These are phyloP conservation scores for Zymoseptoria crescenta DNA, from an alignment of 2,329 filamentous ascomycete genomes.

Conservation along the genomic window DNA sequence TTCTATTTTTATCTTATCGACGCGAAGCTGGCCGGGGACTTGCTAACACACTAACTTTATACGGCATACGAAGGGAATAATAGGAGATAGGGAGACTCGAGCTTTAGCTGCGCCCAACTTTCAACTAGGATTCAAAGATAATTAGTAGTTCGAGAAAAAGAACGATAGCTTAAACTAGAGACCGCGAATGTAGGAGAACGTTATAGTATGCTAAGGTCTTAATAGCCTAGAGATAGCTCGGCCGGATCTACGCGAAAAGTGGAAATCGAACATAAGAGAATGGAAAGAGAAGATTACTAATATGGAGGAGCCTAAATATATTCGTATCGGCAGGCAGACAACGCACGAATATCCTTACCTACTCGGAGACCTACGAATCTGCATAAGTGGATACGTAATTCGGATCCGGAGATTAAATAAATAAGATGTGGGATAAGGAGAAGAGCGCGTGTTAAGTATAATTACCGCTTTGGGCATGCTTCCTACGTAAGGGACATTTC, in stretches of 20 bases:
- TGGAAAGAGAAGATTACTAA: slow-evolving; percentile 14
- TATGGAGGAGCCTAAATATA: slow-evolving; percentile 14
- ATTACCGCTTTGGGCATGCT: too few species aligned
- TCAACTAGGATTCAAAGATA: slow-evolving; percentile 6
- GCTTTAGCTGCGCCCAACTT: slow-evolving; percentile 11
- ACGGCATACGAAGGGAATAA: too few species aligned
- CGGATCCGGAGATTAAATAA: neutral
- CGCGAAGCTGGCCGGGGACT: too few species aligned
- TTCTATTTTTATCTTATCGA: too few species aligned
- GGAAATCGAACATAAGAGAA: slow-evolving; percentile 15
- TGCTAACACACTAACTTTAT: too few species aligned
- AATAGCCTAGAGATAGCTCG: slow-evolving; percentile 26
- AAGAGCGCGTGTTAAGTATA: too few species aligned
- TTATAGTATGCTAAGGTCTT: slow-evolving; percentile 25
- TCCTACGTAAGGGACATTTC: too few species aligned
- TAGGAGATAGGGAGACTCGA: too few species aligned
- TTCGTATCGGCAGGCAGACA: slow-evolving; percentile 5
- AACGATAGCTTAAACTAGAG: slow-evolving; percentile 12
- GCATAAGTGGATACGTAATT: slow-evolving; percentile 10
- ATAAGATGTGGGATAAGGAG: too few species aligned
- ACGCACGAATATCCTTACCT: slow-evolving; percentile 15
- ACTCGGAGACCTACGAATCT: slow-evolving; percentile 12
- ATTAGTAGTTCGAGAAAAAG: neutral
- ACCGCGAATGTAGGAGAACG: slow-evolving; percentile 22
- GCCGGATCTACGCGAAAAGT: slow-evolving; percentile 2